These are phyloP conservation scores for Spathaspora passalidarum DNA, from an alignment of 805 yeast species.

Conservation along the genomic window DNA sequence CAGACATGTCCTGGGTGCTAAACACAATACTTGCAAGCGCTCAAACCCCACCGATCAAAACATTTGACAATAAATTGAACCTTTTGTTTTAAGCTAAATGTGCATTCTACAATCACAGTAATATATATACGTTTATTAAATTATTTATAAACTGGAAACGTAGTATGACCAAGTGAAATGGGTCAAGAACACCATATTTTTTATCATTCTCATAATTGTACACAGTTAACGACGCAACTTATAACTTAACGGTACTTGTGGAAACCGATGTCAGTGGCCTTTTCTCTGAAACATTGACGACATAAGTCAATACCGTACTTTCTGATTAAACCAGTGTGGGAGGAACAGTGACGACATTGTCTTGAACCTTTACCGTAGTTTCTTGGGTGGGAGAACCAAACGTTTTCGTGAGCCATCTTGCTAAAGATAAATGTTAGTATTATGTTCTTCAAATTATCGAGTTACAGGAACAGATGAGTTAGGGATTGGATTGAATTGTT, in stretches of 20 bases:
- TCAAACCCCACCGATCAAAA: too few relatives aligned
- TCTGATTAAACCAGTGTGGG: constrained; percentile 99
- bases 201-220: constrained; percentile 1
- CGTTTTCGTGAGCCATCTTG: constrained; percentile 99
- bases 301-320: constrained; percentile 99
- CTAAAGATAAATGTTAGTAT: constrained; percentile 36
- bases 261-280: constrained; percentile 98
- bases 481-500: background rate
- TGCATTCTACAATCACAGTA: too few relatives aligned
- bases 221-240: background rate
- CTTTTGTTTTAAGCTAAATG: too few relatives aligned
- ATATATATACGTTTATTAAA: background rate
- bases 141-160: constrained; percentile 1
- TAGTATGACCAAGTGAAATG: background rate
- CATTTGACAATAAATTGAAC: too few relatives aligned
- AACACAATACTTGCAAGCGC: too few relatives aligned
- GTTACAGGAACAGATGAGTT: background rate
- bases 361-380: constrained; percentile 99
- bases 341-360: constrained; percentile 98
- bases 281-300: constrained; percentile 99
- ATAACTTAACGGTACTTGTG: constrained; percentile 87
- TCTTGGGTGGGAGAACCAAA: constrained; percentile 99
- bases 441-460: background rate
- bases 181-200: background rate
- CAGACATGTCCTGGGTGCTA: too few relatives aligned